Conservation (phyloP, 257 asterid species). For the Ajuga chamaepitys region DNA sequence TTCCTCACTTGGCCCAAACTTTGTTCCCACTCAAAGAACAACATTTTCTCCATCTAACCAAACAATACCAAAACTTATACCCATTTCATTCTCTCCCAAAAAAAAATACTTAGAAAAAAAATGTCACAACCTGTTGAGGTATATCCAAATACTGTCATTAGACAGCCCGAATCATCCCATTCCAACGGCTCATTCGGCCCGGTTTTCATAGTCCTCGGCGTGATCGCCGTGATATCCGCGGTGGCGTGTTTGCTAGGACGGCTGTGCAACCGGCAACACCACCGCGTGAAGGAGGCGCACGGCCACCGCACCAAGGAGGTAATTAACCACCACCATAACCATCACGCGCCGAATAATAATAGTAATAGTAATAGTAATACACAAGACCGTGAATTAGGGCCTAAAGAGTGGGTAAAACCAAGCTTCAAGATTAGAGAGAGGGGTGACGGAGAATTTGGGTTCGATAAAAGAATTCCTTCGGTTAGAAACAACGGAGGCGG, state of each 20-base stretch:
- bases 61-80: slow-evolving; percentile 16
- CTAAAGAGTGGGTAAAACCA: slow-evolving; percentile 25
- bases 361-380: not conserved
- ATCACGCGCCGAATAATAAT: not conserved
- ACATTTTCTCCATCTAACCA: not conserved
- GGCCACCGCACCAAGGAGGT: not conserved
- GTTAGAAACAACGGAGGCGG: slow-evolving; percentile 18
- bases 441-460: slow-evolving; percentile 54
- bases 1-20: slow-evolving; percentile 9
- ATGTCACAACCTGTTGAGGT: slow-evolving; percentile 47
- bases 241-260: slow-evolving; percentile 49
- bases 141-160: slow-evolving; percentile 39
- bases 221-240: slow-evolving; percentile 35
- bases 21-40: slow-evolving; percentile 41
- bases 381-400: slow-evolving; percentile 17
- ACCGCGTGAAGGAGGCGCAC: slow-evolving; percentile 11
- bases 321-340: not conserved
- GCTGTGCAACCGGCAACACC: slow-evolving; percentile 36
- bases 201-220: slow-evolving; percentile 53
- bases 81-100: slow-evolving; percentile 19
- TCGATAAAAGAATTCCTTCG: slow-evolving; percentile 15
- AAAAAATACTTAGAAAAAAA: not conserved
- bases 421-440: slow-evolving; percentile 24
- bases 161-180: slow-evolving; percentile 22
- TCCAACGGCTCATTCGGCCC: slow-evolving; percentile 54